Base-by-base conservation (phyloP, 1,139 yeast species). In the Candida tropicalis region DNA sequence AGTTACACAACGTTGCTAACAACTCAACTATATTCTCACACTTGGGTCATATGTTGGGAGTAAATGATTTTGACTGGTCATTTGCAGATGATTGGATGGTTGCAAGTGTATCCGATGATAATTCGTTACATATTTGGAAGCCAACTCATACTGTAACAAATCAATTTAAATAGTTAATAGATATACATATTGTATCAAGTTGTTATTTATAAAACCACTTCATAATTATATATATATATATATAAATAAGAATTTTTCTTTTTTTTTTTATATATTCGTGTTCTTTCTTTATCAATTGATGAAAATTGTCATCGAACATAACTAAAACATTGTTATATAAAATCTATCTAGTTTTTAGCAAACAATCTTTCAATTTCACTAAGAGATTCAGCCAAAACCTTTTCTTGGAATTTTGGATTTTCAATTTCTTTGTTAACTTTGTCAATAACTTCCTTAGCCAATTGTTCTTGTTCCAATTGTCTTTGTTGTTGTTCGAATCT, bases 401-500 rank as follows among this genome's bases (percentile, higher is more conserved):
- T 86, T 57, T 90, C 96, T 80, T 93, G 98, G 86, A 91, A 90
- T 77, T 87, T 87, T 53, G 96, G 84, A 74, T 86, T 84, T 59
- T 77, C 75, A 59, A 93, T 72, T 73, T 90, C 95, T 72, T 84
- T 75, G 77, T 87, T 82, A 59, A 93, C 95, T 79, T 89, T 90
- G 48, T 89, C 76, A 64, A 90, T 86, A 56, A 93, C 96, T 47
- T 91, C 67, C 66, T 86, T 77, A 61, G 95, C 84, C 63, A 93
- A 82, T 72, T 89, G 96, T 69, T 84, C 82, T 79, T 93, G 99
- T 79, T 93, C 97, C 64, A 85, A 75, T 79, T 89, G 96, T 77
- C 98, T 93, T 60, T 91, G 95, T 66, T 89, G 91, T 57, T 89
- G 86, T 79, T 93, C 99, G 72, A 87, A 89, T 83, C 98, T 89